Percentiles rank a stretch among this genome's conserved stretches.
These are phyloP conservation scores for Colletotrichum costaricense DNA, from an alignment of 2,329 filamentous ascomycete genomes.

Conservation along the genomic window DNA sequence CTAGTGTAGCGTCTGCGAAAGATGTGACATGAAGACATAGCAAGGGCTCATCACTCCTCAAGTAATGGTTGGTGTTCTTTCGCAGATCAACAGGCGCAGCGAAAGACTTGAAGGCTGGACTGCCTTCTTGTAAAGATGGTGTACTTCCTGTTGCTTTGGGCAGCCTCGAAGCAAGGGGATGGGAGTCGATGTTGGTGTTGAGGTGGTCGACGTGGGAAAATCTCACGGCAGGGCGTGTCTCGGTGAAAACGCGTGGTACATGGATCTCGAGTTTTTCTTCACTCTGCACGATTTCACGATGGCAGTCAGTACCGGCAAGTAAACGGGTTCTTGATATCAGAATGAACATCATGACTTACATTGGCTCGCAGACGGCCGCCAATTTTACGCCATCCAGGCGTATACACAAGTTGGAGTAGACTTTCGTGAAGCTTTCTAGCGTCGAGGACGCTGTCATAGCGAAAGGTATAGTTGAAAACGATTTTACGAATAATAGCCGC, in stretches of 20 bases:
- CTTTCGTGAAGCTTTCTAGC: conserved; percentile 47
- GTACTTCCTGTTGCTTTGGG: background rate
- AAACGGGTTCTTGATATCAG: background rate
- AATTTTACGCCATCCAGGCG: conserved; percentile 57
- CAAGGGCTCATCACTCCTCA: conserved; percentile 54
- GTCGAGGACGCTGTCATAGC: conserved; percentile 59
- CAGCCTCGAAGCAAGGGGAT: background rate
- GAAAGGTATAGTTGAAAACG: conserved; percentile 43
- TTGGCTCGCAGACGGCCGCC: conserved; percentile 54
- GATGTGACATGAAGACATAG: conserved; percentile 58
- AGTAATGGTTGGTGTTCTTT: conserved; percentile 49
- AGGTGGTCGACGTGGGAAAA: background rate
- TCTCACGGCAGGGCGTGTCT: background rate
- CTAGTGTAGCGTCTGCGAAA: conserved; percentile 60
- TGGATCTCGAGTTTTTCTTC: background rate
- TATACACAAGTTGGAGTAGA: conserved; percentile 51
- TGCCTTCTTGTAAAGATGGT: background rate
- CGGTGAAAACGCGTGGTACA: background rate
- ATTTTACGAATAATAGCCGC: background rate
- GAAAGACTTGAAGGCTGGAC: conserved; percentile 10
- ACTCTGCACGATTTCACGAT: background rate
- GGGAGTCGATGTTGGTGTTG: background rate
- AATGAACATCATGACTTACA: conserved; percentile 37
- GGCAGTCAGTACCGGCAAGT: background rate
- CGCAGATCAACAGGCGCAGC: conserved; percentile 25